Evolutionary conservation across 164 flowering plant genomes (phyloP).

Genomic region (Stephania cephalantha): DNA sequence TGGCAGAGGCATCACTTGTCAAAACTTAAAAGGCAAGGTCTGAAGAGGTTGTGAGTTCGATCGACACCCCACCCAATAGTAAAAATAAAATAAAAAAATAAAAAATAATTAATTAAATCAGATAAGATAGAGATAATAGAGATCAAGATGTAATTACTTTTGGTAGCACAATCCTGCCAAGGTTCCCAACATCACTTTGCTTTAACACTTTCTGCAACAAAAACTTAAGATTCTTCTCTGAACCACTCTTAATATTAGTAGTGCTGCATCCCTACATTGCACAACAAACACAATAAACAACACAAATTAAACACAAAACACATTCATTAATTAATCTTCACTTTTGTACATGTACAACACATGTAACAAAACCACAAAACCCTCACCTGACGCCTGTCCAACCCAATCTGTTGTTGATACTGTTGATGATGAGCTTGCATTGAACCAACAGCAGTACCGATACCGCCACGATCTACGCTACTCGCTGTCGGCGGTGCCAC

Average conservation of each 20-base stretch:
- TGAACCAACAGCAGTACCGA: background rate
- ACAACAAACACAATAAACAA: background rate
- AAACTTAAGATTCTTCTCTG: conserved; percentile 87
- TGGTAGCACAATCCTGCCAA: conserved; percentile 98
- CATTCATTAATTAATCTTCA: background rate
- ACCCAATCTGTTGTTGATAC: conserved; percentile 28
- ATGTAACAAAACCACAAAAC: background rate
- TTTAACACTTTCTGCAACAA: conserved; percentile 93
- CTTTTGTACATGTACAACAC: too few relatives aligned
- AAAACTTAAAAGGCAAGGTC: too few relatives aligned
- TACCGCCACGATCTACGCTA: conserved; percentile 12
- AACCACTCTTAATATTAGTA: conserved; percentile 21
- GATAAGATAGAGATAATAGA: background rate
- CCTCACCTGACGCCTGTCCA: conserved; percentile 55
- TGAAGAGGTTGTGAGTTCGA: too few relatives aligned
- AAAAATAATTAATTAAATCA: background rate
- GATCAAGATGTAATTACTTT: conserved; percentile 39
- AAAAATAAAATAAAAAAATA: background rate
- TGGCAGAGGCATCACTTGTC: too few relatives aligned
- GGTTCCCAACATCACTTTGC: conserved; percentile 98
- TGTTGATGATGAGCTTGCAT: conserved; percentile 33
- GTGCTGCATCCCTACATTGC: conserved; percentile 43
- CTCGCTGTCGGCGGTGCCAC: conserved; percentile 6
- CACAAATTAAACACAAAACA: background rate
- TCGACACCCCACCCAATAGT: too few relatives aligned